phyloP scores from a whole-genome alignment of 2,329 filamentous ascomycete species.

The Aspergillus pseudoterreus region DNA sequence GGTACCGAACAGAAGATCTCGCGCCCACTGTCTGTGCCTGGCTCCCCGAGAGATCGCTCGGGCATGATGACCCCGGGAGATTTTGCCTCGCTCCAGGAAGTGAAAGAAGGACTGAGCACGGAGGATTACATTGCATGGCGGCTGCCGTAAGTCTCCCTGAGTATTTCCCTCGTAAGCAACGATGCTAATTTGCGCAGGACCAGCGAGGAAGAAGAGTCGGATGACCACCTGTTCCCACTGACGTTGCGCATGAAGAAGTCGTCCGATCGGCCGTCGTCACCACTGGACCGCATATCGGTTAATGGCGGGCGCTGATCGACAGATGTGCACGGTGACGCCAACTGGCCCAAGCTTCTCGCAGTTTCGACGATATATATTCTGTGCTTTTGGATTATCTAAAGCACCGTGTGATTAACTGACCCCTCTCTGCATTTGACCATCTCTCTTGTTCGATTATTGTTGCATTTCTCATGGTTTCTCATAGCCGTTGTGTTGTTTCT shows the following conservation, averaged over 20 bases:
- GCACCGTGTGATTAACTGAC: no score
- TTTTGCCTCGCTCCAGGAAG: slow-evolving; percentile 94
- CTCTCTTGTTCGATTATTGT: no score
- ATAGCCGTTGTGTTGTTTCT: no score
- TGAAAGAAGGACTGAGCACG: slow-evolving; percentile 84
- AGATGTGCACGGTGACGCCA: background rate
- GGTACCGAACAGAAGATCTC: slow-evolving; percentile 94
- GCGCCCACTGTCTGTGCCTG: slow-evolving; percentile 87
- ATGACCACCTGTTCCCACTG: slow-evolving; percentile 69
- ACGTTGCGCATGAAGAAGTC: slow-evolving; percentile 55
- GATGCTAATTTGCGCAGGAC: slow-evolving; percentile 13
- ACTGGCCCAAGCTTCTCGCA: no score
- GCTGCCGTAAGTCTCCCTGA: slow-evolving; percentile 70
- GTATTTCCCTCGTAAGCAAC: slow-evolving; percentile 2
- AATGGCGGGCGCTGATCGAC: slow-evolving; percentile 21
- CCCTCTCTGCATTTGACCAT: no score
- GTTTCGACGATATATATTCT: no score
- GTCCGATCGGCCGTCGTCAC: slow-evolving; percentile 33
- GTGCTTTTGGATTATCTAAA: no score
- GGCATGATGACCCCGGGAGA: slow-evolving; percentile 99
- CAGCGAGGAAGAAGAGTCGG: slow-evolving; percentile 90
- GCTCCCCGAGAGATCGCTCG: slow-evolving; percentile 81
- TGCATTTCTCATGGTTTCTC: no score
- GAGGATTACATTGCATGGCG: slow-evolving; percentile 99
- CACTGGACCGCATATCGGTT: slow-evolving; percentile 32